Conservation (phyloP, 805 yeast genomes). For the Hanseniaspora lindneri region DNA sequence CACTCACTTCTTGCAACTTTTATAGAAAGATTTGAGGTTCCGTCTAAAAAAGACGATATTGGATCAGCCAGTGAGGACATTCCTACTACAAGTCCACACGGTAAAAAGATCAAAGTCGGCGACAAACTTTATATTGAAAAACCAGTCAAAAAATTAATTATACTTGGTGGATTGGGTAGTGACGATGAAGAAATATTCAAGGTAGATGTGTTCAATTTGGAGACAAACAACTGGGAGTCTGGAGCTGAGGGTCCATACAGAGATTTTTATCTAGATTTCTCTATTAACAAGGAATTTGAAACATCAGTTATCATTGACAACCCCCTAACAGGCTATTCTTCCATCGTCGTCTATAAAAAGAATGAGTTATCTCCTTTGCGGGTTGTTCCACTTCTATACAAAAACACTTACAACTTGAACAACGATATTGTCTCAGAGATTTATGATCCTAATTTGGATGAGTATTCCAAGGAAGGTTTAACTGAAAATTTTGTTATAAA, state of each 20-base stretch:
- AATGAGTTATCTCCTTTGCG: slow-evolving; percentile 25
- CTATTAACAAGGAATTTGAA: slow-evolving; percentile 9
- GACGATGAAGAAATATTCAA: slow-evolving; percentile 25
- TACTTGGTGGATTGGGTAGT: slow-evolving; percentile 29
- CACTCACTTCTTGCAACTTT: slow-evolving; percentile 40
- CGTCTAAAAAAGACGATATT: slow-evolving; percentile 19
- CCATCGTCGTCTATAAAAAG: slow-evolving; percentile 15
- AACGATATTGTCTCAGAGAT: slow-evolving; percentile 30
- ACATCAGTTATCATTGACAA: slow-evolving; percentile 18
- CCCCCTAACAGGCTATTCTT: slow-evolving; percentile 17
- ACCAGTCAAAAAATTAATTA: slow-evolving; percentile 26
- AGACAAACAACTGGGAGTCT: slow-evolving; percentile 27
- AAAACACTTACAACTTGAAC: slow-evolving; percentile 14
- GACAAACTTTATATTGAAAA: slow-evolving; percentile 23
- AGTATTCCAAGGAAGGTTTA: slow-evolving; percentile 22
- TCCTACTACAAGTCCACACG: not conserved
- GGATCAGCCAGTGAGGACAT: not conserved
- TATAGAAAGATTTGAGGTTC: slow-evolving; percentile 30
- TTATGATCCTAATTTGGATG: slow-evolving; percentile 16
- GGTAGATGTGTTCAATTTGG: slow-evolving; percentile 27
- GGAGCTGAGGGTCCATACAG: slow-evolving; percentile 7
- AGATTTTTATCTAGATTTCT: not conserved
- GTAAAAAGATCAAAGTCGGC: not conserved
- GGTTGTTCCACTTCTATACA: slow-evolving; percentile 25
- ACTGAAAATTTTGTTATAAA: slow-evolving; percentile 27